Conservation (phyloP, 1,284 basidiomycete species). For the Volvariella surrecta region DNA sequence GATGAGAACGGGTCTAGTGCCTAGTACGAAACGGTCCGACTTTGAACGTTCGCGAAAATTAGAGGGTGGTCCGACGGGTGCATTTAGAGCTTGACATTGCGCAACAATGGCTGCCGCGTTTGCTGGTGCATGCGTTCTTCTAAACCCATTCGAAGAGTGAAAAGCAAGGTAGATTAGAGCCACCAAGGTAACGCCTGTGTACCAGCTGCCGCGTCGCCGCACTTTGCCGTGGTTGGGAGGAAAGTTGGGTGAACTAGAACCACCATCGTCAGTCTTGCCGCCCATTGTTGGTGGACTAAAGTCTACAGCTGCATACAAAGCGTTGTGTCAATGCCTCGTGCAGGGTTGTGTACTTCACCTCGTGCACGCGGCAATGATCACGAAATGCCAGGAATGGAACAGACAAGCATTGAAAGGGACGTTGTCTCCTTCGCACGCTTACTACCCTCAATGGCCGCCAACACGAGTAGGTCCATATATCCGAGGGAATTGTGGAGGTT, state of each 20-base stretch:
- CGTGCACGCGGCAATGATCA: too few species aligned
- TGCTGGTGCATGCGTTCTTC: constrained; percentile 3
- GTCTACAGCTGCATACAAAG: too few species aligned
- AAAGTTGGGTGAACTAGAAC: too few species aligned
- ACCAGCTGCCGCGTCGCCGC: too few species aligned
- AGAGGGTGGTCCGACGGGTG: constrained; percentile 31
- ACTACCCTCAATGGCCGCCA: not conserved
- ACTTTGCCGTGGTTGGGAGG: too few species aligned
- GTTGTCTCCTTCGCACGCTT: not conserved
- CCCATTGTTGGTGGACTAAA: too few species aligned
- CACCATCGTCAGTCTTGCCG: too few species aligned
- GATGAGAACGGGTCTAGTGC: constrained; percentile 51
- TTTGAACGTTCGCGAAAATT: constrained; percentile 39
- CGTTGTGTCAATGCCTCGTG: too few species aligned
- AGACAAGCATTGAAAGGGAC: too few species aligned
- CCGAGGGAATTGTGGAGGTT: not conserved
- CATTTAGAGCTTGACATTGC: constrained; percentile 30
- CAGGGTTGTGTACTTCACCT: too few species aligned
- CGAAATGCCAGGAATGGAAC: too few species aligned
- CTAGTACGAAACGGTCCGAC: constrained; percentile 63
- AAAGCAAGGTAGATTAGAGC: not conserved
- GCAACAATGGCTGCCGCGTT: constrained; percentile 16
- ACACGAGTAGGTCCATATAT: not conserved
- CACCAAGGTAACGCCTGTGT: too few species aligned
- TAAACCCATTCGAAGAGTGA: not conserved